Conservation (phyloP, 2,329 filamentous ascomycete species). For the Chaetomium globosum region DNA sequence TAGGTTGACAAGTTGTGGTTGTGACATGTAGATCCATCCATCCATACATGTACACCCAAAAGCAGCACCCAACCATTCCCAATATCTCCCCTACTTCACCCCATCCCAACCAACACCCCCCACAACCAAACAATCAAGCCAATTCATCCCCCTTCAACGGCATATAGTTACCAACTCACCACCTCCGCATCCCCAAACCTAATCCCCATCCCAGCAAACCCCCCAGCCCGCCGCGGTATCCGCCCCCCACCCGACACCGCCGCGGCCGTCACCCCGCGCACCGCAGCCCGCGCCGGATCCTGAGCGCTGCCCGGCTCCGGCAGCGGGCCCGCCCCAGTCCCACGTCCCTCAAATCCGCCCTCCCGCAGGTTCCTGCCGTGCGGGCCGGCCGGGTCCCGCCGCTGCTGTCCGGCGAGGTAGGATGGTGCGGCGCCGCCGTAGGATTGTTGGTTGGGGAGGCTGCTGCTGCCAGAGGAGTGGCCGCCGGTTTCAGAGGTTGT, state of each 20-base stretch:
- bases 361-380: slow-evolving; percentile 39
- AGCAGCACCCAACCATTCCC: neutral
- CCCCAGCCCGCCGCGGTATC: slow-evolving; percentile 1
- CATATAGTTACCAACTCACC: slow-evolving; percentile 23
- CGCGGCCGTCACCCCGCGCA: neutral
- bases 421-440: slow-evolving; percentile 34
- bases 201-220: slow-evolving; percentile 3
- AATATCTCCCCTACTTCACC: neutral
- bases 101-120: neutral
- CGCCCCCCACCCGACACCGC: slow-evolving; percentile 5
- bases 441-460: neutral
- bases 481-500: neutral
- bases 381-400: slow-evolving; percentile 24
- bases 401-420: slow-evolving; percentile 31
- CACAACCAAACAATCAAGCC: slow-evolving; percentile 1
- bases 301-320: slow-evolving; percentile 38
- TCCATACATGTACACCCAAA: neutral
- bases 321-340: slow-evolving; percentile 30
- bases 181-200: neutral
- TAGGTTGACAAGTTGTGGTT: neutral
- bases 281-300: slow-evolving; percentile 34
- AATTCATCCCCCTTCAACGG: slow-evolving; percentile 23
- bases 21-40: neutral
- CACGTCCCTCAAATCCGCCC: slow-evolving; percentile 36
- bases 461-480: no score